Percentiles rank a stretch among this genome's conserved stretches.
These are phyloP conservation scores for Aspergillus fischeri DNA, from an alignment of 2,329 filamentous ascomycete genomes.

Conservation along the genomic window DNA sequence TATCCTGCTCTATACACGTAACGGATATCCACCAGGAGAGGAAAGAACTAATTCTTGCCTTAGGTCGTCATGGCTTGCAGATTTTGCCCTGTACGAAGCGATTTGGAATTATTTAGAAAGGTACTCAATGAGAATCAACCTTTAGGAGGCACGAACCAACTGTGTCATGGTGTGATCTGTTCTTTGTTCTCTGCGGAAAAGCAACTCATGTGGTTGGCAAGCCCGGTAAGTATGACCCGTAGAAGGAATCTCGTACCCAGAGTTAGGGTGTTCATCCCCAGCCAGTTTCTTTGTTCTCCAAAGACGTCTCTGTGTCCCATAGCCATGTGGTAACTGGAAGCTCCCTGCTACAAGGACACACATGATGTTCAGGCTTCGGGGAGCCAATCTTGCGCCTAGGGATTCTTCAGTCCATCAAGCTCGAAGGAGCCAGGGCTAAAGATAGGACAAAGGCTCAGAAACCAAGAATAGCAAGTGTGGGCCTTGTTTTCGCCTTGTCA, in stretches of 20 bases:
- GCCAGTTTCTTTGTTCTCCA: background rate
- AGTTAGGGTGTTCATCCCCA: background rate
- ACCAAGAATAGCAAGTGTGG: background rate
- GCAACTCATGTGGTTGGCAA: background rate
- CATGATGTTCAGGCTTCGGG: background rate
- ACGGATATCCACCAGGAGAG: background rate
- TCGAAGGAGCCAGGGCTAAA: background rate
- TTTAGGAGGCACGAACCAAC: background rate
- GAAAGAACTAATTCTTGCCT: background rate
- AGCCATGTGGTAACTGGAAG: background rate
- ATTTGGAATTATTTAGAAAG: background rate
- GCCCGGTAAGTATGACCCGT: background rate
- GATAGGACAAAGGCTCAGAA: background rate
- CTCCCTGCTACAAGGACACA: background rate
- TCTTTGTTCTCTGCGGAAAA: slow-evolving; percentile 6
- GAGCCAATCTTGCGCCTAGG: background rate
- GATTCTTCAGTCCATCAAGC: background rate
- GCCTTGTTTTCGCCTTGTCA: background rate
- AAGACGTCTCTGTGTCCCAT: background rate
- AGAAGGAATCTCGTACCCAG: background rate
- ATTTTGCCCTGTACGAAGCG: background rate
- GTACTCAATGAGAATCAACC: background rate
- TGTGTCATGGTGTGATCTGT: background rate
- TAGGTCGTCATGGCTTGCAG: background rate
- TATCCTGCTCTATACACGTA: slow-evolving; percentile 7